Evolutionary conservation across 1,139 yeast genomes (phyloP), one percentile per base, ranked within the genome.

Genomic region (Geotrichum phurueaensis): DNA sequence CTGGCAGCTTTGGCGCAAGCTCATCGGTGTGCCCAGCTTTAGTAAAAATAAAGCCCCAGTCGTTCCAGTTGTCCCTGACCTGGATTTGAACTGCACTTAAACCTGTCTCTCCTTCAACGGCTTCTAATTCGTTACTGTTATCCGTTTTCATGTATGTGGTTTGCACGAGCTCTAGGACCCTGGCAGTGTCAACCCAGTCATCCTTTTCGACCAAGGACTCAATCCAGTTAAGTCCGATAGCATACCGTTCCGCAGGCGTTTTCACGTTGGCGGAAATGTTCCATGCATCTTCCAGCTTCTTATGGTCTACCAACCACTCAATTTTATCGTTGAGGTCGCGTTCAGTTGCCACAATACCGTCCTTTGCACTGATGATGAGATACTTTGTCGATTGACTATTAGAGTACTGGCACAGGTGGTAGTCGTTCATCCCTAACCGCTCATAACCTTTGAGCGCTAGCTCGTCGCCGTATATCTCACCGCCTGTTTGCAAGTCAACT

Each of bases 401-500:
- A 18, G 65, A 59, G 51, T 67, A 64, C 36, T 69, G 70, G 6
- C 67, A 67, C 56, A 92, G 73, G 64, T 83, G 84, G 68, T 87
- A 89, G 70, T 94, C 98, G 71, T 92, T 92, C 31, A 89, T 78
- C 0, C 96, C 94, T 45, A 90, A 75, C 29, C 80, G 78, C 51
- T 83, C 80, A 56, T 78, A 82, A 54, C 83, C 82, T 58, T 80
- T 81, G 61, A 91, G 75, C 0, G 88, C 84, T 9, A 94, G 79
- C 69, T 87, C 96, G 72, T 94, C 97, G 49, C 87, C 92, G 63
- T 88, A 86, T n/a, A 83, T 80, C 60, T 89, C 96, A 62, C 84
- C 87, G 5, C 95, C 91, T 10, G 84, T 82, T 1, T 78, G 70
- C 3, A 86, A 78, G 69, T 87, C 86, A 23, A 89, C 75, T 5